phyloP scores from a whole-genome alignment of 179 eudicot species.

The Spergularia azorica region DNA sequence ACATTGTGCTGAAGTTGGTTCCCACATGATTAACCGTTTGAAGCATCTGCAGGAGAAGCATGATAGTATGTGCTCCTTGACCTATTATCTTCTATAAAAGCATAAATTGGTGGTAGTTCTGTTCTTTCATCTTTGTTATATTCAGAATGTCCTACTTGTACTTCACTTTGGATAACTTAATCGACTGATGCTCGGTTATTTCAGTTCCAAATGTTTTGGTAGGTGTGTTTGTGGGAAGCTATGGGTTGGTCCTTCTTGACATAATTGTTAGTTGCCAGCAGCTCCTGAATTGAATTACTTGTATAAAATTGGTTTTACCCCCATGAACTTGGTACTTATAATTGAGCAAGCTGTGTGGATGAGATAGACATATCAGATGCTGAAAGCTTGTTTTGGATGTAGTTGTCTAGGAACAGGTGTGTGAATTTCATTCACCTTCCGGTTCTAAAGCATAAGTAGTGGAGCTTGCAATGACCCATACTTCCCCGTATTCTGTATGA shows the following conservation, averaged over 20 bases:
- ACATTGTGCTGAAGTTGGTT: slow-evolving; percentile 89
- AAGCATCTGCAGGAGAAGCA: slow-evolving; percentile 71
- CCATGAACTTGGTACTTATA: background rate
- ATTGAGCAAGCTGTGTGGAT: background rate
- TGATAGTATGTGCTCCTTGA: slow-evolving; percentile 59
- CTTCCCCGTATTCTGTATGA: background rate
- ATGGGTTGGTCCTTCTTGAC: background rate
- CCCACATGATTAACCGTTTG: slow-evolving; percentile 75
- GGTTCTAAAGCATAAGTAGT: background rate
- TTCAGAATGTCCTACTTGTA: background rate
- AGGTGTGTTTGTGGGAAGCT: background rate
- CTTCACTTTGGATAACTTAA: background rate
- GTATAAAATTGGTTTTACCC: background rate
- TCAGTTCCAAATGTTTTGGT: background rate
- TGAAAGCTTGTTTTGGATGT: background rate
- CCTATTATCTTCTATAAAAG: background rate
- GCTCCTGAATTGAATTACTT: background rate
- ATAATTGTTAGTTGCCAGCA: background rate
- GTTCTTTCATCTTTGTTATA: background rate
- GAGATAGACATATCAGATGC: background rate
- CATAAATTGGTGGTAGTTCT: slow-evolving; percentile 5
- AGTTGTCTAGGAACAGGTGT: background rate
- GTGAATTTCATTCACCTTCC: too few relatives aligned
- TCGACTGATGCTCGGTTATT: background rate
- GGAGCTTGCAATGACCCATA: background rate